These are phyloP conservation scores for Podospora pseudocomata DNA, from an alignment of 495 filamentous ascomycete species.

Conservation along the genomic window DNA sequence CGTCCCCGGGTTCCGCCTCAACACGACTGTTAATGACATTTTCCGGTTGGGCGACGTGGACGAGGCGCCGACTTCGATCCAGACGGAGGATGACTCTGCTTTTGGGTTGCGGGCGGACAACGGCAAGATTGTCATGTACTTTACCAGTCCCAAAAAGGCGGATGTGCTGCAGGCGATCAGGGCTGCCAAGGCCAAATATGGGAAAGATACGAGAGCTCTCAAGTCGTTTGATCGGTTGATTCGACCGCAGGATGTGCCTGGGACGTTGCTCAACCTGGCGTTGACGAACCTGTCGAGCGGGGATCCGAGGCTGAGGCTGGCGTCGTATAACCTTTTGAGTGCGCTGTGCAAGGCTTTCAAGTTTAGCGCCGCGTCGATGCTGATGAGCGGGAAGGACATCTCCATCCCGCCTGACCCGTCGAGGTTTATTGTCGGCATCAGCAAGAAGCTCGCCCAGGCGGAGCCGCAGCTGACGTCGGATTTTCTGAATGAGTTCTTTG, in stretches of 20 bases:
- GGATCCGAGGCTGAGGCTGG: slow-evolving; percentile 53
- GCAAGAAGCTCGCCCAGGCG: slow-evolving; percentile 55
- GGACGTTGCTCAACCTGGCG: slow-evolving; percentile 61
- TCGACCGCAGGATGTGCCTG: slow-evolving; percentile 63
- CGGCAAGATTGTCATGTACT: slow-evolving; percentile 65
- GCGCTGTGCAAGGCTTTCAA: slow-evolving; percentile 62
- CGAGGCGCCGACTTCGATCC: slow-evolving; percentile 58
- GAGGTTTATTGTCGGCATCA: slow-evolving; percentile 60
- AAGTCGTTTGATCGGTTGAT: slow-evolving; percentile 59
- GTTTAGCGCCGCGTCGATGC: slow-evolving; percentile 55
- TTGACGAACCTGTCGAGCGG: slow-evolving; percentile 59
- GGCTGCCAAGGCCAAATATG: slow-evolving; percentile 55
- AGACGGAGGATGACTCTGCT: slow-evolving; percentile 62
- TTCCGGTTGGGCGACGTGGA: slow-evolving; percentile 62
- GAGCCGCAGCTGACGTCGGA: slow-evolving; percentile 64
- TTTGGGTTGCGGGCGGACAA: slow-evolving; percentile 64
- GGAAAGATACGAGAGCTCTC: slow-evolving; percentile 54
- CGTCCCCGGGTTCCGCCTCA: slow-evolving; percentile 54
- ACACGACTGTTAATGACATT: slow-evolving; percentile 62
- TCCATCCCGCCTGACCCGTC: slow-evolving; percentile 58
- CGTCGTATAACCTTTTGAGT: slow-evolving; percentile 61
- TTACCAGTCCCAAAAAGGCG: slow-evolving; percentile 56
- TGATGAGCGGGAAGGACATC: slow-evolving; percentile 57
- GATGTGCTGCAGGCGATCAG: slow-evolving; percentile 60
- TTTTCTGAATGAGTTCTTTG: slow-evolving; percentile 65